phyloP scores from a whole-genome alignment of 352 stramenopile species.

The Phytophthora melonis region DNA sequence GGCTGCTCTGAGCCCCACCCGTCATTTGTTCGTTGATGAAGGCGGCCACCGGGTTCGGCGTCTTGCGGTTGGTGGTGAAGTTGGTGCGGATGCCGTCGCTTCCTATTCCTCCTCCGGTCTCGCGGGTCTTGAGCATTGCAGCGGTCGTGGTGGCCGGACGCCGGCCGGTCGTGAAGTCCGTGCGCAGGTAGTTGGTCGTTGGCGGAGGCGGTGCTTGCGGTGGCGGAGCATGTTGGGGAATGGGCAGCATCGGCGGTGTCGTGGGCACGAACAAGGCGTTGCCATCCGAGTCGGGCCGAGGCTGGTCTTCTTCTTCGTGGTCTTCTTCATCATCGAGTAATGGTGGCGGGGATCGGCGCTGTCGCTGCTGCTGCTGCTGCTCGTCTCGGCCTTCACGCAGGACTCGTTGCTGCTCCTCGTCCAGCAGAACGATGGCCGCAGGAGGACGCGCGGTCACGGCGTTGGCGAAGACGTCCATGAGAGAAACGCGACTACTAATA shows the following conservation, averaged over 20 bases:
- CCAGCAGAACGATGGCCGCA: slow-evolving; percentile 51
- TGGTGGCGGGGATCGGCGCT: too few species aligned
- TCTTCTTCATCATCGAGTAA: too few species aligned
- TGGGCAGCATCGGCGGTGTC: slow-evolving; percentile 36
- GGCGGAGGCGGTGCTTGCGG: slow-evolving; percentile 29
- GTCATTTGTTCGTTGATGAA: slow-evolving; percentile 33
- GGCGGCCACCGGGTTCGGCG: slow-evolving; percentile 20
- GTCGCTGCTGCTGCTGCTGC: background rate
- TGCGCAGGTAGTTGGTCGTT: slow-evolving; percentile 44
- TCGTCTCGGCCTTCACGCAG: slow-evolving; percentile 32
- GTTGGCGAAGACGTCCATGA: slow-evolving; percentile 33
- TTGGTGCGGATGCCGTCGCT: slow-evolving; percentile 50
- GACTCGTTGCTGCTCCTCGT: slow-evolving; percentile 66
- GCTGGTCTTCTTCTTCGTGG: background rate
- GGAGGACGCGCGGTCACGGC: slow-evolving; percentile 13
- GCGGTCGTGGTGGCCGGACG: slow-evolving; percentile 11
- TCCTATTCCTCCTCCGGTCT: background rate
- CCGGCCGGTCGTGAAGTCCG: slow-evolving; percentile 50
- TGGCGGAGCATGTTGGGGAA: slow-evolving; percentile 26
- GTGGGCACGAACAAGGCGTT: slow-evolving; percentile 39
- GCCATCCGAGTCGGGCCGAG: slow-evolving; percentile 21
- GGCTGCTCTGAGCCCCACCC: slow-evolving; percentile 7
- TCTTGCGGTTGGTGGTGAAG: slow-evolving; percentile 49
- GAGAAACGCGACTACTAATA: background rate
- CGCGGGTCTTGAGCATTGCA: slow-evolving; percentile 8